Base-by-base conservation (phyloP, 2,329 filamentous ascomycete genomes). In the Colletotrichum phormii region DNA sequence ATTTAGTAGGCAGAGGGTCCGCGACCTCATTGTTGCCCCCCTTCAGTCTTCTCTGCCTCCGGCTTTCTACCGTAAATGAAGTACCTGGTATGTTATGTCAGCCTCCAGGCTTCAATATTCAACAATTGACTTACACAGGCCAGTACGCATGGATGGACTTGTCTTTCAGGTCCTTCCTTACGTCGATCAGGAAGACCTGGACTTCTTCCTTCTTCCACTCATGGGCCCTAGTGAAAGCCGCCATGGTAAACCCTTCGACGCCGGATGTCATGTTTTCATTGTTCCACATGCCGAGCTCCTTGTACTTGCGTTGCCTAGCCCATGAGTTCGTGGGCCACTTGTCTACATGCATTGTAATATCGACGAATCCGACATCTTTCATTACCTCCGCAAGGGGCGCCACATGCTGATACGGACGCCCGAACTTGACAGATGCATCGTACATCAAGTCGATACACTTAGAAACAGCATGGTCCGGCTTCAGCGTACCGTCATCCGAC, bases 351-450 rank as follows among this genome's bases (percentile, higher is more conserved):
- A 87, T 83, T 1, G 77, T 75, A 0, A 89, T 83, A 73, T 87
- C 80, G 70, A 82, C 79, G 75, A 89, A 88, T 5, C 87, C 87
- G 1, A 84, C 85, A 31, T 84, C 83, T 35, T 79, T 76, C 74
- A 88, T 78, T 79, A 24, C 78, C 77, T 69, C 82, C 80, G 26
- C 81, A 76, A 11, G 80, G 61, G 53, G 79, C 46, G n/a, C 22
- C 1, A 55, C 29, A 11, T 51, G 18, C 49, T 77, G 75, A 5
- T 82, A 75, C 0, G 79, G 76, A 18, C 80, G 80, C 6, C 80
- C 81, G 59, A 80, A 79, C 24, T 77, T 75, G 9, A 78, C 77
- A 26, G 79, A 81, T 1, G 80, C 79, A 12, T 78, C 71, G 11
- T 51, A 37, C n/a, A 77, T 76, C 31, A 79, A 61, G 9, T 76